A percentile compares a stretch with the other conserved stretches of the same genome.
Conservation (phyloP, 2,329 filamentous ascomycete genomes). For the Claviceps pazoutovae region DNA sequence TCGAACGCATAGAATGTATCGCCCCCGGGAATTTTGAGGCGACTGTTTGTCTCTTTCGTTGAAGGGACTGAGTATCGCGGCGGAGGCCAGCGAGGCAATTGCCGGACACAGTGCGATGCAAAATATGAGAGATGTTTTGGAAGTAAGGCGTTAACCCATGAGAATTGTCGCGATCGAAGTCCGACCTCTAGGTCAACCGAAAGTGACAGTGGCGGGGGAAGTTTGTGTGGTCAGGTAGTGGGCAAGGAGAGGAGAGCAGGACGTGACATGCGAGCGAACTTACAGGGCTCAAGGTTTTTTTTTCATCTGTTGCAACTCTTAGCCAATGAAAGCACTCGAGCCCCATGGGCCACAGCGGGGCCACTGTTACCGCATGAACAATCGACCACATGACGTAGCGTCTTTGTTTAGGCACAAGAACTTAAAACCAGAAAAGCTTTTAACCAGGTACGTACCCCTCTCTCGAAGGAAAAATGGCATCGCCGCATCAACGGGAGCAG, state of each 20-base stretch:
- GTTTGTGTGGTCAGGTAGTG: not conserved
- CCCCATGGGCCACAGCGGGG: too few relatives aligned
- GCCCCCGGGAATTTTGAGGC: not conserved
- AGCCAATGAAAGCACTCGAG: not conserved
- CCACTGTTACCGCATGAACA: too few relatives aligned
- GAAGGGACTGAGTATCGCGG: not conserved
- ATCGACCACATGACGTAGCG: too few relatives aligned
- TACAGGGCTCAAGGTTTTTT: not conserved
- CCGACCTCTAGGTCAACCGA: not conserved
- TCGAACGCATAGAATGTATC: conserved; percentile 66
- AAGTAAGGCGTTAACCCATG: not conserved
- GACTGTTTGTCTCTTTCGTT: not conserved
- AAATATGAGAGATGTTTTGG: not conserved
- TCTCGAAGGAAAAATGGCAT: too few relatives aligned
- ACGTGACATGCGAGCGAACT: not conserved
- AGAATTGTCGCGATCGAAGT: not conserved
- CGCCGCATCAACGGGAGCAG: too few relatives aligned
- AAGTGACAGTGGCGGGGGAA: not conserved
- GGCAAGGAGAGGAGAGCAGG: not conserved
- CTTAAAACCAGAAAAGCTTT: too few relatives aligned
- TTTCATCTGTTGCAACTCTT: not conserved
- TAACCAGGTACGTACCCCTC: too few relatives aligned
- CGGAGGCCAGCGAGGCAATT: not conserved
- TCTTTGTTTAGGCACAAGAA: too few relatives aligned
- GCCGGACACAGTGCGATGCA: not conserved